Percentiles rank a stretch among this genome's conserved stretches.
These are phyloP conservation scores for Corymbia citriodora DNA, from an alignment of 441 rosid species.

Conservation along the genomic window DNA sequence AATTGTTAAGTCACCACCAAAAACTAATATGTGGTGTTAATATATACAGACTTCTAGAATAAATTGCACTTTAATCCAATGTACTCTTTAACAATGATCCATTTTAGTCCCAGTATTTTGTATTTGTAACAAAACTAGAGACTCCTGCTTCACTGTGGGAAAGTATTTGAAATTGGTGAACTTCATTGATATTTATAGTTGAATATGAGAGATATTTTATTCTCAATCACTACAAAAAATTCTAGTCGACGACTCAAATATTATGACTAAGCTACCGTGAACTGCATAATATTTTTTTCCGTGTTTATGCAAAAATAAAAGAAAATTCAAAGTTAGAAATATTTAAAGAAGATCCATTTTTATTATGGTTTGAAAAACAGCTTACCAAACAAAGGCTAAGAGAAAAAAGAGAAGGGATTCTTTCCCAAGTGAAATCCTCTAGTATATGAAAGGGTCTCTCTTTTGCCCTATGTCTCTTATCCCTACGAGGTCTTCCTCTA, in stretches of 20 bases:
- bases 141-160: background rate
- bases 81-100: background rate
- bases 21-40: background rate
- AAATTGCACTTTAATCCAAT: background rate
- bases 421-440: too few species aligned
- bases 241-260: background rate
- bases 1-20: background rate
- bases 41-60: background rate
- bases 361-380: too few species aligned
- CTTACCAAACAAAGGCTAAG: too few species aligned
- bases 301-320: background rate
- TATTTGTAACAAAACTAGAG: too few species aligned
- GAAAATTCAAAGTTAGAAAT: too few species aligned
- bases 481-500: too few species aligned
- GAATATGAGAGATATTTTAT: background rate
- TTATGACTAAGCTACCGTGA: background rate
- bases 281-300: background rate
- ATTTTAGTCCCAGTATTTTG: background rate
- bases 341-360: too few species aligned
- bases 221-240: background rate
- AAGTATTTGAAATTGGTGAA: background rate
- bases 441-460: too few species aligned
- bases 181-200: background rate
- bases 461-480: too few species aligned
- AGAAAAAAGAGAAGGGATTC: too few species aligned